Evolutionary conservation across 2,329 filamentous ascomycete species (phyloP).

Genomic region (Exophiala sp.): DNA sequence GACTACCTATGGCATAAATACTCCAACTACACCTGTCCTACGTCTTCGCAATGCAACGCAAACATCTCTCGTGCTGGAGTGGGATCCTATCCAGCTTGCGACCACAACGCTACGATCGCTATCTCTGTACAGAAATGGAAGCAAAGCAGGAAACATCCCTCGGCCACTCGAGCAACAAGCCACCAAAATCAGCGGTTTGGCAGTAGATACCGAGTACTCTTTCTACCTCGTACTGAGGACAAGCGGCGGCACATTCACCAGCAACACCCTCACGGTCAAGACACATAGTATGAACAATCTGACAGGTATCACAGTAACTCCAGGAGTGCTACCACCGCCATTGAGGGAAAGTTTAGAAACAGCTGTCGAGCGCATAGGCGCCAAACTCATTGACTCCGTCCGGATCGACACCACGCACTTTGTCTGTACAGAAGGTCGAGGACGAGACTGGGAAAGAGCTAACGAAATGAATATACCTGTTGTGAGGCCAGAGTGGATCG

Average conservation of each 20-base stretch:
- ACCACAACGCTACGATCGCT: conserved; percentile 88
- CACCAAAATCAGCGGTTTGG: conserved; percentile 94
- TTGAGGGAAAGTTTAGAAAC: conserved; percentile 68
- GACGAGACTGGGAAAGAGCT: conserved; percentile 90
- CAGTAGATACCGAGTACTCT: conserved; percentile 93
- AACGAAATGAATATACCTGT: conserved; percentile 98
- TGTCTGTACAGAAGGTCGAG: conserved; percentile 89
- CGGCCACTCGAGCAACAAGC: conserved; percentile 80
- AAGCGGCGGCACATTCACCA: conserved; percentile 79
- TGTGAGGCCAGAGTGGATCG: conserved; percentile 93
- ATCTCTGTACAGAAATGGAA: conserved; percentile 89
- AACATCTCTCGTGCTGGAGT: conserved; percentile 96
- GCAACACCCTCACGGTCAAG: conserved; percentile 77
- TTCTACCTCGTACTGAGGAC: conserved; percentile 93
- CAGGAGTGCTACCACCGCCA: conserved; percentile 74
- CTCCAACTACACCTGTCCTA: conserved; percentile 72
- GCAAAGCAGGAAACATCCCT: conserved; percentile 94
- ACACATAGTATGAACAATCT: conserved; percentile 99
- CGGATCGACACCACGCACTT: conserved; percentile 98
- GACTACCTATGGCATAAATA: conserved; percentile 75
- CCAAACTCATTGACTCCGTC: conserved; percentile 83
- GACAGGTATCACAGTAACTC: conserved; percentile 89
- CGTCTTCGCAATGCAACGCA: conserved; percentile 96
- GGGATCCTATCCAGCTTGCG: conserved; percentile 90
- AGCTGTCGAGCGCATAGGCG: conserved; percentile 84